Conservation (phyloP, 805 yeast species). For the Wickerhamiella azyma region DNA sequence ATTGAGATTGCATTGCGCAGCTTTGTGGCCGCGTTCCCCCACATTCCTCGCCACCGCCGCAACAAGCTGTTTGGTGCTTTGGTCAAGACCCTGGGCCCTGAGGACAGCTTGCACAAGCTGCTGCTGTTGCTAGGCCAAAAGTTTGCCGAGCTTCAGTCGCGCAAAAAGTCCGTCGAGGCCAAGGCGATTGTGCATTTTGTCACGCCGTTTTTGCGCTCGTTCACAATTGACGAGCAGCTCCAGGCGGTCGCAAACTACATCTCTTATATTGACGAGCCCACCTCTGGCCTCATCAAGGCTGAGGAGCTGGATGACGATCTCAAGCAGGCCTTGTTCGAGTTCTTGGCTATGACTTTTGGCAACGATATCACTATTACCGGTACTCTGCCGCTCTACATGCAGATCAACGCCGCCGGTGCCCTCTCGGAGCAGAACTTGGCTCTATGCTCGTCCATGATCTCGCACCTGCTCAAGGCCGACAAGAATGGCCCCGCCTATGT, state of each 20-base stretch:
- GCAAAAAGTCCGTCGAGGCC: constrained; percentile 47
- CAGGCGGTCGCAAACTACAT: constrained; percentile 21
- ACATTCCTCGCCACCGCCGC: constrained; percentile 93
- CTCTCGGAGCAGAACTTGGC: constrained; percentile 11
- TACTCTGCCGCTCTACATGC: constrained; percentile 38
- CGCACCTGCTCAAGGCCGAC: constrained; percentile 13
- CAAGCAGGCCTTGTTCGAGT: constrained; percentile 41
- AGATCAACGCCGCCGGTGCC: constrained; percentile 26
- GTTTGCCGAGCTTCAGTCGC: constrained; percentile 32
- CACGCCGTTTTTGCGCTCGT: constrained; percentile 51
- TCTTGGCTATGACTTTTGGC: constrained; percentile 38
- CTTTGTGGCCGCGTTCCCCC: constrained; percentile 88
- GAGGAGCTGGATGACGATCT: constrained; percentile 35
- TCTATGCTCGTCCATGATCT: constrained; percentile 18
- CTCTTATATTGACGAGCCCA: constrained; percentile 11
- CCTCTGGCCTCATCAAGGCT: neutral
- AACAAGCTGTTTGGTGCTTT: constrained; percentile 70
- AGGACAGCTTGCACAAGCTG: constrained; percentile 53
- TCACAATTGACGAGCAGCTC: constrained; percentile 47
- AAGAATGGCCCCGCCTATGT: constrained; percentile 32
- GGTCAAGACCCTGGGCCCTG: constrained; percentile 61
- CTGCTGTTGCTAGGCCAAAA: constrained; percentile 73
- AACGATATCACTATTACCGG: constrained; percentile 28
- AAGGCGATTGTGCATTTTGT: constrained; percentile 58
- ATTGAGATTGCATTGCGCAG: constrained; percentile 74